phyloP scores from a whole-genome alignment of 2,329 filamentous ascomycete genomes.

The Neonectria punicea region DNA sequence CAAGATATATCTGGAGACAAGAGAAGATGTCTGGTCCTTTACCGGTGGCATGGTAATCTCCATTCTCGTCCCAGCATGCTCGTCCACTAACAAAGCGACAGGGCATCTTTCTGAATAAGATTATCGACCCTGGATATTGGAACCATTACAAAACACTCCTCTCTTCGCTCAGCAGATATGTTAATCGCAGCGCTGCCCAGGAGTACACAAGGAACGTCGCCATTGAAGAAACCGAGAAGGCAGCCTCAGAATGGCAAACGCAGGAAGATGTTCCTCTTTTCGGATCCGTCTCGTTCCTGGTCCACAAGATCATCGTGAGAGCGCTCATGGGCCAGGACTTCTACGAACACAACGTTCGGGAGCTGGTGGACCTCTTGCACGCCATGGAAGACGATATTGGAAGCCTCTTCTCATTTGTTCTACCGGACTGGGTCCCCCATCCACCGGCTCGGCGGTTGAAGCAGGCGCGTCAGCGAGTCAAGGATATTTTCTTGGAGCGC shows the following conservation, averaged over 20 bases:
- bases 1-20: constrained; percentile 18
- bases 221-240: constrained; percentile 14
- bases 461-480: constrained; percentile 12
- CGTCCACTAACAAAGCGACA: not conserved
- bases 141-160: constrained; percentile 15
- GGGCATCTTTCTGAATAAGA: constrained; percentile 23
- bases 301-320: constrained; percentile 23
- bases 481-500: constrained; percentile 16
- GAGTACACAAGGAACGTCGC: constrained; percentile 4
- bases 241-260: constrained; percentile 11
- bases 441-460: constrained; percentile 17
- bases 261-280: constrained; percentile 11
- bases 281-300: constrained; percentile 11
- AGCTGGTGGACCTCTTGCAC: constrained; percentile 19
- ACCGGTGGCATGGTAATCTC: constrained; percentile 17
- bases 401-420: constrained; percentile 15
- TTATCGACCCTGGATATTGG: constrained; percentile 19
- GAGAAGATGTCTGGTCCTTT: constrained; percentile 24
- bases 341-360: constrained; percentile 9
- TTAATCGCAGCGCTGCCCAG: constrained; percentile 19
- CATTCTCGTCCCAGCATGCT: too few species aligned
- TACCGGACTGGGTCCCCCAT: constrained; percentile 21
- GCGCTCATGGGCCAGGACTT: constrained; percentile 22
- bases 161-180: constrained; percentile 17
- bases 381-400: constrained; percentile 22